Percentiles rank a stretch among this genome's conserved stretches.
Conservation (phyloP, 352 stramenopile genomes). For the Phytophthora litchii region DNA sequence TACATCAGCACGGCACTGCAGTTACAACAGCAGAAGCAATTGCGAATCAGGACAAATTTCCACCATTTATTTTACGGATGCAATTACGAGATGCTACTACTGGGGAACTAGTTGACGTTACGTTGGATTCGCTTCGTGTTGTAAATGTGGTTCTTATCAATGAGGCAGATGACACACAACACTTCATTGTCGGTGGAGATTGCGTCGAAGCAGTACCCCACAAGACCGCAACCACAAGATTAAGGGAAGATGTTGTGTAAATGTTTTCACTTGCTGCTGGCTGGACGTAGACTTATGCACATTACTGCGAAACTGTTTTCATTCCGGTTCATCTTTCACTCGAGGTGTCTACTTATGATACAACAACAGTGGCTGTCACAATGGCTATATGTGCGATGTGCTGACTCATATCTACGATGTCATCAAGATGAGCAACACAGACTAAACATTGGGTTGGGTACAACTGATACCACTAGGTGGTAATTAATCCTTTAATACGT, state of each 20-base stretch:
- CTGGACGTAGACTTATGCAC: too few species aligned
- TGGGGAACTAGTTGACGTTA: neutral
- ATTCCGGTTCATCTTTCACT: too few species aligned
- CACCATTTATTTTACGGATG: slow-evolving; percentile 12
- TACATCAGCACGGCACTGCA: slow-evolving; percentile 4
- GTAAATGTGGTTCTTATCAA: slow-evolving; percentile 10
- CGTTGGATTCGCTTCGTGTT: slow-evolving; percentile 9
- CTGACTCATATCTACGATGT: neutral
- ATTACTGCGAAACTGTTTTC: too few species aligned
- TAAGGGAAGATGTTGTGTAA: neutral
- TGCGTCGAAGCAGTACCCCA: neutral
- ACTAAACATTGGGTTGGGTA: neutral
- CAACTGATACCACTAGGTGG: neutral
- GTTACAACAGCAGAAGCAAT: slow-evolving; percentile 10
- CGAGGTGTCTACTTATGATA: too few species aligned
- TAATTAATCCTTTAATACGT: neutral
- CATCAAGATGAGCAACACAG: neutral
- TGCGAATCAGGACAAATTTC: slow-evolving; percentile 17
- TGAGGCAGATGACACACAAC: neutral
- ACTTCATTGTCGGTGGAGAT: slow-evolving; percentile 7
- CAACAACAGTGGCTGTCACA: too few species aligned
- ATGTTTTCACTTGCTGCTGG: neutral
- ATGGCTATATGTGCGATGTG: too few species aligned
- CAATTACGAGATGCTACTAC: slow-evolving; percentile 9
- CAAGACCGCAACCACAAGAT: neutral